phyloP scores from a whole-genome alignment of 78 protist genomes.

The Acrasis kona region DNA sequence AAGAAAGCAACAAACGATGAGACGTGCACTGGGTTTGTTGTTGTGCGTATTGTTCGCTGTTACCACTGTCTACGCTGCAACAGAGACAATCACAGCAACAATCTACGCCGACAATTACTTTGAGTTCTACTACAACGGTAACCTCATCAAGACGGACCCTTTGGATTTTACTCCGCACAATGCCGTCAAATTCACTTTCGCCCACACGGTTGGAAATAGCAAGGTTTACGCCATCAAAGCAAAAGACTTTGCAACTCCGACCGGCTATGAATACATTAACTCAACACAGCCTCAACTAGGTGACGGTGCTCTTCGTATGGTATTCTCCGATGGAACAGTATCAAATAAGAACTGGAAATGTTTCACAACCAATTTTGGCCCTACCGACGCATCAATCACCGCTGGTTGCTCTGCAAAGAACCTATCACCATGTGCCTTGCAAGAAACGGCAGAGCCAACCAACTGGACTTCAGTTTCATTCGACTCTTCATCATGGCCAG shows the following conservation, averaged over 20 bases:
- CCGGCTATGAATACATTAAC: background rate
- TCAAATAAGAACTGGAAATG: background rate
- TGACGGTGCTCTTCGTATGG: background rate
- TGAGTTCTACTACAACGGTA: background rate
- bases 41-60: too few species aligned
- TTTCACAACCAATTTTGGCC: background rate
- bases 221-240: background rate
- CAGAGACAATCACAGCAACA: too few species aligned
- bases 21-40: too few species aligned
- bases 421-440: background rate
- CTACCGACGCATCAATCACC: background rate
- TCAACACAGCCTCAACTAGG: background rate
- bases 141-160: background rate
- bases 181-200: background rate
- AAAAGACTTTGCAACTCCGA: background rate
- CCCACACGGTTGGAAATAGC: background rate
- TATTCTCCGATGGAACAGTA: background rate
- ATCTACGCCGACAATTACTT: background rate
- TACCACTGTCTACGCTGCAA: too few species aligned
- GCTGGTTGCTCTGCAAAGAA: too few species aligned
- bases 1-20: too few species aligned
- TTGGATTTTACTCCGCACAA: background rate
- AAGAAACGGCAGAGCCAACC: background rate
- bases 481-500: too few species aligned
- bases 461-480: background rate